Evolutionary conservation across 83 land plant species (phyloP), one percentile per base, ranked within the genome.

Genomic region (Picea engelmannii): DNA sequence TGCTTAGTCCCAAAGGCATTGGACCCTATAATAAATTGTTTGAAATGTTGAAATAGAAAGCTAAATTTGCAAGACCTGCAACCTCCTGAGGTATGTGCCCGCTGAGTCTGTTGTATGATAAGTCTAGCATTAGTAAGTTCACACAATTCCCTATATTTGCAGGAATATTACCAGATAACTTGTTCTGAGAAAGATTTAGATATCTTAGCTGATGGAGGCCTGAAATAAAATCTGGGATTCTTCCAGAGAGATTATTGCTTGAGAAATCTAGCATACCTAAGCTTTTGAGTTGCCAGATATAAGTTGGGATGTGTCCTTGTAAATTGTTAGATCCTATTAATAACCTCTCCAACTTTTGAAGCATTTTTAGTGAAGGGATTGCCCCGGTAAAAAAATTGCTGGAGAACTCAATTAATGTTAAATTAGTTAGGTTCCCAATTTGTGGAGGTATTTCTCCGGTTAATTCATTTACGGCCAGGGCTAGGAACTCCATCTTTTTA

Each of bases 111-210:
- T 92, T 92, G 69, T 83, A 70, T 1, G 94, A 89, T 16, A 92
- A 64, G 80, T 92, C 94, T 78, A 92, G 69, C 12, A 17, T 9
- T 52, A 55, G 8, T 11, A 92, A 82, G 47, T 79, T 55, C 4
- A 1, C 8, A 1, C 87, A 85, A 44, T 59, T 24, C 15, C 60
- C 83, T 80, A 92, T 44, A 78, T 84, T 59, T 12, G 27, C 59
- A 40, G 92, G 91, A 3, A 90, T 78, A 13, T 89, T 81, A 18
- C 89, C 95, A 64, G 86, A 85, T 47, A 90, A 81, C 81, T 58
- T 23, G 83, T 93, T 90, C 0, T 81, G 85, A 69, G 69, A 44
- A 66, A 93, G 84, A 58, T 85, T 58, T 49, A 90, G 66, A 31
- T 62, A 35, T 16, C 78, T 15, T 71, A 90, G 91, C 15, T 18